phyloP scores from a whole-genome alignment of 176 grass and related monocot genomes.

The Phragmites australis region DNA sequence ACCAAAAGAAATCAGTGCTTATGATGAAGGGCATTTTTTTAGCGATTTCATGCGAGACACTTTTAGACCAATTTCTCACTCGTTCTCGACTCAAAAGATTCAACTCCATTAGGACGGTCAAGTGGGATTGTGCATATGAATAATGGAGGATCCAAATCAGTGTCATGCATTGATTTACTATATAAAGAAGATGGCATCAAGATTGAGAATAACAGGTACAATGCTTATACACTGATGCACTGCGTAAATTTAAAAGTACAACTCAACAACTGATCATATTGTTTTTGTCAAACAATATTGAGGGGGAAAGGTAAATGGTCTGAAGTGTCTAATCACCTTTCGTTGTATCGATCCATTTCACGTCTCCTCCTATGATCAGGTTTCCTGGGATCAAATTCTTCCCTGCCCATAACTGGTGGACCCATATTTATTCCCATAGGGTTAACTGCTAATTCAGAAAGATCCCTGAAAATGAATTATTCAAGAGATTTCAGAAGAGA shows the following conservation, averaged over 20 bases:
- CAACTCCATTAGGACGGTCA: not conserved
- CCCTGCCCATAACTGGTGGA: conserved; percentile 61
- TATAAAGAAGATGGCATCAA: not conserved
- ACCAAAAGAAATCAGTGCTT: not conserved
- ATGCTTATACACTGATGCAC: not conserved
- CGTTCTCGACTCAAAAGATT: not conserved
- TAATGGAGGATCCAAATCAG: not conserved
- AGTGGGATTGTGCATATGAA: not conserved
- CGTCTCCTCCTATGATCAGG: conserved; percentile 59
- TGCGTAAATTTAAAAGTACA: not conserved
- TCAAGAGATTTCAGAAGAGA: conserved; percentile 31
- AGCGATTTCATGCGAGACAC: not conserved
- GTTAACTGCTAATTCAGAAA: conserved; percentile 80
- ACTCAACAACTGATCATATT: not conserved
- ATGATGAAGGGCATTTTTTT: not conserved
- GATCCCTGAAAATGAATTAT: conserved; percentile 65
- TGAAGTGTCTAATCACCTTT: conserved; percentile 56
- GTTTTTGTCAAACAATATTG: not conserved
- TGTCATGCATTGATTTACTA: not conserved
- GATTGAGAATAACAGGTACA: not conserved
- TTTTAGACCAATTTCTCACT: not conserved
- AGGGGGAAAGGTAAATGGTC: not conserved
- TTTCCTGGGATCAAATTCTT: conserved; percentile 68
- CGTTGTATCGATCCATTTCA: conserved; percentile 62
- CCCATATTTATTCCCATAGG: conserved; percentile 80